phyloP scores from a whole-genome alignment of 225 moss, liverwort and hornwort species.

The Rhytidiadelphus loreus region DNA sequence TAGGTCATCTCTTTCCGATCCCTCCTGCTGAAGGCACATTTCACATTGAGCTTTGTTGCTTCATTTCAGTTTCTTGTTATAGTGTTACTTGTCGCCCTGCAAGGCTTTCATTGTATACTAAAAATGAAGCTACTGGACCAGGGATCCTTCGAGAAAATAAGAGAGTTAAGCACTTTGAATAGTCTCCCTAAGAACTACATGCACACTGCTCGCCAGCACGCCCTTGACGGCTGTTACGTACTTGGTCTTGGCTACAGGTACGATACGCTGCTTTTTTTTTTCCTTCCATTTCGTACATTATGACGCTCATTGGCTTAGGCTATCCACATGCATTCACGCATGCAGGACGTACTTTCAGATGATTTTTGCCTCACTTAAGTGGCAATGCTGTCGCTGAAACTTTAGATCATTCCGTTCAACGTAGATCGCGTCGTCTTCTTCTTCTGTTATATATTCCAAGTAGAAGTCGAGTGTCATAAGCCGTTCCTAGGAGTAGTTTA shows the following conservation, averaged over 20 bases:
- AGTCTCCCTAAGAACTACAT: constrained; percentile 48
- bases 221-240: constrained; percentile 81
- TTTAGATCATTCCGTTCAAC: not conserved
- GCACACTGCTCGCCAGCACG: constrained; percentile 51
- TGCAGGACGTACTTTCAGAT: not conserved
- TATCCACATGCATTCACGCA: not conserved
- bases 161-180: constrained; percentile 36
- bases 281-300: not conserved
- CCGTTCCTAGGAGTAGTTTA: not conserved
- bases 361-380: not conserved
- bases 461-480: not conserved
- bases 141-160: constrained; percentile 80
- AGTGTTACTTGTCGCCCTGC: not conserved
- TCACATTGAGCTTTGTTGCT: not conserved
- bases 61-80: not conserved
- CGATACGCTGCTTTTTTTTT: not conserved
- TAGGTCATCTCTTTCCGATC: not conserved
- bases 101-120: not conserved
- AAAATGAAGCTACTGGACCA: constrained; percentile 5
- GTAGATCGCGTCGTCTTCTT: not conserved
- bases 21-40: not conserved
- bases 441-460: not conserved
- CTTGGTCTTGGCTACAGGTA: constrained; percentile 72
- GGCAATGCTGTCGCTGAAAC: not conserved
- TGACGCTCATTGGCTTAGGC: not conserved